Evolutionary conservation across 2,329 filamentous ascomycete species (phyloP), one percentile per base, ranked within the genome.

Genomic region (Bipolaris bicolor): DNA sequence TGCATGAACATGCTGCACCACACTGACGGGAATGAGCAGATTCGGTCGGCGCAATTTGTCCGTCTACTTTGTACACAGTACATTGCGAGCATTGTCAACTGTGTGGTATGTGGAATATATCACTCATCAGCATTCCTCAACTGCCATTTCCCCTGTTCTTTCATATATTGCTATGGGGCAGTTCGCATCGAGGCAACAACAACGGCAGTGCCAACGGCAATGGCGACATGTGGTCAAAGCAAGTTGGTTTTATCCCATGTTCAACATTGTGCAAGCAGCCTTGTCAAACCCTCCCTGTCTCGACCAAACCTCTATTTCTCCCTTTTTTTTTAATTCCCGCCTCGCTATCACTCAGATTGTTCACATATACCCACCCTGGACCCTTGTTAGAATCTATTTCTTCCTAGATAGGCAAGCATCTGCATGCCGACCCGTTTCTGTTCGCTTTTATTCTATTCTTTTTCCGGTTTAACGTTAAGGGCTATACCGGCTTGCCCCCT

Each of bases 281-380:
- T 46, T 34, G 33, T 29, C n/a, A 5, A 46, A 13, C 6, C 22
- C 31, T 31, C 43, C 26, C 9, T 29, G 26, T n/a, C 13, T 45
- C 7, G 29, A 34, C 5, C 16, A 46, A 15, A 15, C 31, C 10
- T 46, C 9, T 10, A 29, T n/a, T 20, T 46, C 44, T 46, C 16
- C 61, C 26, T 29, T 29, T 10, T 29, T 10, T 29, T 29, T 29
- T 29, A 29, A 29, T 29, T 60, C 52, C 31, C 37, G 43, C 43
- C 65, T 63, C 60, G 60, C 55, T 64, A 59, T 52, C 52, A 29
- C 9, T 29, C 26, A 64, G 58, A 64, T 58, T 62, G 59, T 61
- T 61, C 51, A 41, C 57, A 57, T 68, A 68, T 68, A 68, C 66
- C 66, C 66, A 24, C 26, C 9, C 26, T 29, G 5, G 26, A 46